Evolutionary conservation across 495 filamentous ascomycete genomes (phyloP), one percentile per base, ranked within the genome.

Genomic region (Aspergillus leporis): DNA sequence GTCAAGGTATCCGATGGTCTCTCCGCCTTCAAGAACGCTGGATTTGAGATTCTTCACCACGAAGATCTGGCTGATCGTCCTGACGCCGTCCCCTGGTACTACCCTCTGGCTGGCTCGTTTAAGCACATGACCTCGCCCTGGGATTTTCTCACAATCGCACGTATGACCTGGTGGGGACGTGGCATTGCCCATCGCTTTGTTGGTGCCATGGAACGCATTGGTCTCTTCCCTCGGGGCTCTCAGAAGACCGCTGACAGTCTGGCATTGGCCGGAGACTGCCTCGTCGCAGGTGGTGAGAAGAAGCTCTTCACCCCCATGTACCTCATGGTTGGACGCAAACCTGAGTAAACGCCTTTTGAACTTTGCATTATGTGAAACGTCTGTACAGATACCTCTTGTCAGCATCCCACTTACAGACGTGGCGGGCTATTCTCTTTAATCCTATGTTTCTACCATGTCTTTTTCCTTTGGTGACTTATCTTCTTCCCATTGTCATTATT

Each of bases 241-340:
- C 91, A 93, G 79, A 97, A 96, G 85, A 97, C 95, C 38, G 94
- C 94, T 16, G 90, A 97, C 75, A 89, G 87, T 63, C 76, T 98
- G 61, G 92, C 88, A 10, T 58, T 85, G 58, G 94, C 90, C 19
- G 94, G 84, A 23, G 95, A 98, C 71, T 89, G 85, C 61, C 80
- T 98, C 53, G 94, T 97, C 7, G 91, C 88, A 47, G 94, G 94
- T 75, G 94, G 86, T 38, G 87, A 90, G 82, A 85, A 91, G 82
- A 90, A 96, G 70, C 83, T 98, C 18, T 98, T 98, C 79, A 98
- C 94, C 0, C 94, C 94, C 38, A 98, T 98, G 94, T 98, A 97
- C 80, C 78, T 98, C 72, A 97, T 98, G 94, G 86, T 98, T 56
- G 94, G 84, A 38, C 85, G 92, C 76, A 98, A 98, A 81, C 91